These are phyloP conservation scores for Amaranthus hypochondriacus DNA, from an alignment of 148 eudicot species.

Conservation along the genomic window DNA sequence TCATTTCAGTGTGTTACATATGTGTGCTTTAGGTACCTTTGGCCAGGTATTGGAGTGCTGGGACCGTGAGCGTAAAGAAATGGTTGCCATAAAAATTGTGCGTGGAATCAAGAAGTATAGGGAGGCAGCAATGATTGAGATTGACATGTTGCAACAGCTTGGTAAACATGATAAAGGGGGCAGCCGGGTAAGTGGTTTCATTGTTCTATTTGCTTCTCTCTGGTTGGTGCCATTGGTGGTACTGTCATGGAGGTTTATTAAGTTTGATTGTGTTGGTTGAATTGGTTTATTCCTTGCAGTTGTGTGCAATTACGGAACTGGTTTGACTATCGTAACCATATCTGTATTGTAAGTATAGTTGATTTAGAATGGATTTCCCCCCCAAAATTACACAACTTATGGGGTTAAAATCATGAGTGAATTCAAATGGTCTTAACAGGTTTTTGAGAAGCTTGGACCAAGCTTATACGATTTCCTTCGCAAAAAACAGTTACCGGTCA, in stretches of 20 bases:
- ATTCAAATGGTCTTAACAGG: conserved; percentile 64
- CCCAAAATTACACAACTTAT: conserved; percentile 27
- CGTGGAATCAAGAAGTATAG: conserved; percentile 73
- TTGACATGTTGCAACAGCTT: conserved; percentile 71
- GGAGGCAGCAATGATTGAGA: conserved; percentile 83
- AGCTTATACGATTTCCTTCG: conserved; percentile 88
- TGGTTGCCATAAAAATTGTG: conserved; percentile 80
- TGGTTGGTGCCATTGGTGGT: conserved; percentile 20
- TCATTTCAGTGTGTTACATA: conserved; percentile 47
- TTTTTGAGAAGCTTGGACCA: conserved; percentile 99
- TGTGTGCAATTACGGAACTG: conserved; percentile 75
- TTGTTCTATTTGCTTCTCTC: conserved; percentile 2
- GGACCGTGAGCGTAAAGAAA: conserved; percentile 63
- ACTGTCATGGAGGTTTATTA: conserved; percentile 11
- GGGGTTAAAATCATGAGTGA: conserved; percentile 38
- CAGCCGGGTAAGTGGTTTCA: not conserved
- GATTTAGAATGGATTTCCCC: not conserved
- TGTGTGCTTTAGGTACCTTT: conserved; percentile 85
- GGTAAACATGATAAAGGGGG: conserved; percentile 52
- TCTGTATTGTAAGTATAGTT: conserved; percentile 79
- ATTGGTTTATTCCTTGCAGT: conserved; percentile 44
- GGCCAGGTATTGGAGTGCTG: conserved; percentile 89
- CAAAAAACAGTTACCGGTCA: conserved; percentile 78
- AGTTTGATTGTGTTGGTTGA: no score
- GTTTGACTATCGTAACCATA: conserved; percentile 93